phyloP scores from a whole-genome alignment of 148 eudicot genomes.

The Rhododendron vialii region DNA sequence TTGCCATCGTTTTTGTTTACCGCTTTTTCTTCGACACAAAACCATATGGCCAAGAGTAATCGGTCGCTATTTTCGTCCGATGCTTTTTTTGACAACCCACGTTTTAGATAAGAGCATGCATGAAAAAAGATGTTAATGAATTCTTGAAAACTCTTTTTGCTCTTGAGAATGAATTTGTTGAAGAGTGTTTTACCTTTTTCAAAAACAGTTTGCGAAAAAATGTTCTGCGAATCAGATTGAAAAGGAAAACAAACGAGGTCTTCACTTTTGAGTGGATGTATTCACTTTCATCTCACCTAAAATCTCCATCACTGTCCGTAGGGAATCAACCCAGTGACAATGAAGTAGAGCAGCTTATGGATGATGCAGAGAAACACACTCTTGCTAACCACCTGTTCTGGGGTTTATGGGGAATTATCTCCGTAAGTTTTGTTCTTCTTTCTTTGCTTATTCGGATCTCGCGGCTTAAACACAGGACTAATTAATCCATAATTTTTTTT shows the following conservation, averaged over 20 bases:
- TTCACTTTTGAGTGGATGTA: background rate
- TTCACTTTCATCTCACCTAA: background rate
- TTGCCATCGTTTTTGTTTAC: background rate
- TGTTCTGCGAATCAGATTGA: background rate
- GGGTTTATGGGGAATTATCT: conserved; percentile 94
- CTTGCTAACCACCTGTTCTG: conserved; percentile 90
- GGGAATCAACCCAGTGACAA: conserved; percentile 55
- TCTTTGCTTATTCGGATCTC: background rate
- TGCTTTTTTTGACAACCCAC: background rate
- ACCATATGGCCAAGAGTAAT: background rate
- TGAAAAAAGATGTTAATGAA: background rate
- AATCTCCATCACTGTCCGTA: conserved; percentile 15
- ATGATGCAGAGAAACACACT: conserved; percentile 65
- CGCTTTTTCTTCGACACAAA: background rate
- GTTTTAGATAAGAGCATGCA: background rate
- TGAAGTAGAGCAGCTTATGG: conserved; percentile 51
- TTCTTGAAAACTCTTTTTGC: background rate
- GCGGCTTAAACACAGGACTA: background rate
- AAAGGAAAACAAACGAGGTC: background rate
- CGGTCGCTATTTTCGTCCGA: background rate
- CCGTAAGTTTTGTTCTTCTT: conserved; percentile 38
- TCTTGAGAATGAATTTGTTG: background rate
- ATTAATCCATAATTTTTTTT: background rate
- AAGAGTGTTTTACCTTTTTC: background rate
- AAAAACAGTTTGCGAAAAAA: background rate